Base-by-base conservation (phyloP, 176 grass and related monocot species). In the Aegilops longissima region DNA sequence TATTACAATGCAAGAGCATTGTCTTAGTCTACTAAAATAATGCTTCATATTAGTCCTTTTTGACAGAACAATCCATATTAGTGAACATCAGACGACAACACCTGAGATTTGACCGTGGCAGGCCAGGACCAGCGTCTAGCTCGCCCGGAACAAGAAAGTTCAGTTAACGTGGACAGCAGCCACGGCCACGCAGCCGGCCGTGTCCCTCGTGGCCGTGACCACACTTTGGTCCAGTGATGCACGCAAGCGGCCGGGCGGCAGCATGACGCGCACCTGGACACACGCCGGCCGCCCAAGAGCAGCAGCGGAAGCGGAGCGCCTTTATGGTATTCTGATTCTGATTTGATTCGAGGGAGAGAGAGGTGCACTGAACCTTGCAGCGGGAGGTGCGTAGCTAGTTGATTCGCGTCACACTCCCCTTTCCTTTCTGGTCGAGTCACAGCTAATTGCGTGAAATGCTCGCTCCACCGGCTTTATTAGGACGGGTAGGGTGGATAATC, bases 181-280 rank as follows among this genome's bases (percentile, higher is more conserved):
- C 54, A 58, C 54, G 18, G 16, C 2, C 54, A 21, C 54, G 18
- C 18, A 58, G 18, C 36, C 54, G 54, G 54, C 18, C 18, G 54
- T 49, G 42, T 29, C 13, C 5, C 24, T 29, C 39, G 72, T 75
- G 72, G n/a, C 12, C 8, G 72, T 75, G 42, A 47, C 42, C 72
- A 75, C 72, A 47, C 23, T 45, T 14, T 16, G 40, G 6, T 14
- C 12, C 45, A 10, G 72, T 47, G 72, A 75, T 75, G 72, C 72
- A 49, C 42, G 42, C 72, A 75, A 75, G 72, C 23, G 51, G 51
- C 5, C 16, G 54, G 54, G 54, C 54, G 54, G 42, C 71, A 73
- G 70, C 13, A 49, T 74, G 72, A 29, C 42, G 72, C 45, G 72
- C 72, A 75, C 24, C 72, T 75, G 13, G 40, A 75, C 72, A 75